A percentile compares a stretch with the other conserved stretches of the same genome.
These are phyloP conservation scores for Pseudogymnoascus sp. DNA, from an alignment of 2,329 filamentous ascomycete genomes.

Conservation along the genomic window DNA sequence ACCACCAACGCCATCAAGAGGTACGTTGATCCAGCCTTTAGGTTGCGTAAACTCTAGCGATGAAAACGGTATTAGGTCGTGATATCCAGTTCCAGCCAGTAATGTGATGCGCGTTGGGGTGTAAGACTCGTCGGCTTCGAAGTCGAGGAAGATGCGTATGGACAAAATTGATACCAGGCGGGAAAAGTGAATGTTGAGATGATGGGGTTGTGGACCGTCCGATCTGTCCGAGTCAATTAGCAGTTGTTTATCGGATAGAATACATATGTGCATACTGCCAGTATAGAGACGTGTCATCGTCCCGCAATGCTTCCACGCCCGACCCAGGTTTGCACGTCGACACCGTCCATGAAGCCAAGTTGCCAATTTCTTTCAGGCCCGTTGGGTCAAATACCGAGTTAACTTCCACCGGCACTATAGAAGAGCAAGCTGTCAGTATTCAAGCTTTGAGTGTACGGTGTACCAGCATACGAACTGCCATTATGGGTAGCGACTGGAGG, in stretches of 20 bases:
- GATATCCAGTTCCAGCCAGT: slow-evolving; percentile 80
- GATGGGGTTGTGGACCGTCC: slow-evolving; percentile 76
- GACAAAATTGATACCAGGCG: slow-evolving; percentile 70
- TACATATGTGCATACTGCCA: slow-evolving; percentile 58
- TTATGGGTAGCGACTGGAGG: neutral
- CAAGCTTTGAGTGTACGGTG: slow-evolving; percentile 20
- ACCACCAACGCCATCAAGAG: slow-evolving; percentile 52
- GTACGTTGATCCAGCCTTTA: slow-evolving; percentile 84
- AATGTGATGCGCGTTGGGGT: slow-evolving; percentile 91
- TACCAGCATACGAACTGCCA: neutral
- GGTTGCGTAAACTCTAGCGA: slow-evolving; percentile 72
- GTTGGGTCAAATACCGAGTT: slow-evolving; percentile 43
- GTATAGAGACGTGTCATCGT: slow-evolving; percentile 64
- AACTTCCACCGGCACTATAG: slow-evolving; percentile 27
- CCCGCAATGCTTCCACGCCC: slow-evolving; percentile 67
- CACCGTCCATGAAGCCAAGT: slow-evolving; percentile 75
- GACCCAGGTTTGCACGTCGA: slow-evolving; percentile 75
- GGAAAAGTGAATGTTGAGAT: slow-evolving; percentile 77
- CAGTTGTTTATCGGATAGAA: neutral
- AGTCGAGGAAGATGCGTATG: slow-evolving; percentile 82
- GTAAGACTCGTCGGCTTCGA: slow-evolving; percentile 88
- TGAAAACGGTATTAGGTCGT: slow-evolving; percentile 83
- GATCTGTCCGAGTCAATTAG: slow-evolving; percentile 42
- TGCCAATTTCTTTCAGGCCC: slow-evolving; percentile 74
- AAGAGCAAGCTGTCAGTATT: neutral